Conservation (phyloP, 176 grass and related monocot genomes). For the Neostapfia colusana region DNA sequence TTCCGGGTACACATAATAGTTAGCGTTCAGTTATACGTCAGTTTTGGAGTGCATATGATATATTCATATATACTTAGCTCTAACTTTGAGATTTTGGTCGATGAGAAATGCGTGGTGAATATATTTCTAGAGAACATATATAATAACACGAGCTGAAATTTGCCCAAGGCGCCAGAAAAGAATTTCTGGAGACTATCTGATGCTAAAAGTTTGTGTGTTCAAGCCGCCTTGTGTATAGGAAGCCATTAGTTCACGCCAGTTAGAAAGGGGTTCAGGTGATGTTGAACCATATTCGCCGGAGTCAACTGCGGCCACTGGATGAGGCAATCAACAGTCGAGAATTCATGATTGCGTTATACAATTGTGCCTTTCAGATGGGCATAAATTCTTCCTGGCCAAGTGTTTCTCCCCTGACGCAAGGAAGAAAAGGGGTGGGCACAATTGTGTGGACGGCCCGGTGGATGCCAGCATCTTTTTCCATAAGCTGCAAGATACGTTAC, state of each 20-base stretch:
- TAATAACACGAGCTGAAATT: background rate
- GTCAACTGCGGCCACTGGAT: background rate
- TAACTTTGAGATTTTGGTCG: background rate
- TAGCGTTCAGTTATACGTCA: background rate
- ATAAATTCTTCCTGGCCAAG: conserved; percentile 41
- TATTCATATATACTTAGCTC: background rate
- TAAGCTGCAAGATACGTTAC: conserved; percentile 44
- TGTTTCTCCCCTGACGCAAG: conserved; percentile 3
- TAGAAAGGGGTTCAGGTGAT: background rate
- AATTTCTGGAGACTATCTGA: background rate
- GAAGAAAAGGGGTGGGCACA: background rate
- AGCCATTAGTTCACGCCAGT: background rate
- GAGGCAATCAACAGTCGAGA: conserved; percentile 5
- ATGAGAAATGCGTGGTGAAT: background rate
- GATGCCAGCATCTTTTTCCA: conserved; percentile 52
- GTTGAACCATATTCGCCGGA: background rate
- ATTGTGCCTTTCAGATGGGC: background rate
- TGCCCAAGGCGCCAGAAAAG: background rate
- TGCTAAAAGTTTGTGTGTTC: background rate
- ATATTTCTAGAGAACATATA: background rate
- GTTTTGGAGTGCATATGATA: background rate
- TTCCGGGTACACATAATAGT: background rate
- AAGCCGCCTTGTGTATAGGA: background rate
- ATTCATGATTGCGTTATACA: conserved; percentile 9
- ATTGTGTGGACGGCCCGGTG: conserved; percentile 24